Percentiles rank a stretch among this genome's conserved stretches.
Conservation (phyloP, 1,284 basidiomycete genomes). For the Cutaneotrichosporon cyanovorans region DNA sequence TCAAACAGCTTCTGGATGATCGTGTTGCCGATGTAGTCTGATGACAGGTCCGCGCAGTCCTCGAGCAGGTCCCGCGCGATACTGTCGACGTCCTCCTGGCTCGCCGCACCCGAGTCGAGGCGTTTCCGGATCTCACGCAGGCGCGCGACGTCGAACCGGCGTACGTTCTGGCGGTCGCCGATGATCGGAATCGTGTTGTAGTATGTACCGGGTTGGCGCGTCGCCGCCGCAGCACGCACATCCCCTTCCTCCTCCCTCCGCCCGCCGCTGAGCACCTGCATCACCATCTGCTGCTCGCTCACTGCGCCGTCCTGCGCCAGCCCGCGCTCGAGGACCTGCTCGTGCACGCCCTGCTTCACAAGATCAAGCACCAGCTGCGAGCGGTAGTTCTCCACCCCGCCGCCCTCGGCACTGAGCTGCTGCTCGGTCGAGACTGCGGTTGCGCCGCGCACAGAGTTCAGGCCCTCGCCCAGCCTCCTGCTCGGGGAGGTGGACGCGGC, state of each 20-base stretch:
- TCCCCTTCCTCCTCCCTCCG: conserved; percentile 70
- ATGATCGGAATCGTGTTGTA: conserved; percentile 85
- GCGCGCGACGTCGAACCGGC: conserved; percentile 87
- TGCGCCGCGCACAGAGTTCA: conserved; percentile 62
- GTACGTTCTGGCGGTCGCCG: conserved; percentile 64
- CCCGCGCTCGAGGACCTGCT: conserved; percentile 45
- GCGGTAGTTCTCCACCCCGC: conserved; percentile 85
- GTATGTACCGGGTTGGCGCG: conserved; percentile 53
- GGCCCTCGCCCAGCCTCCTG: conserved; percentile 60
- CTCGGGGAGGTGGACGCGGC: conserved; percentile 42
- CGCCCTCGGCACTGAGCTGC: conserved; percentile 67
- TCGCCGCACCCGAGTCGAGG: conserved; percentile 71
- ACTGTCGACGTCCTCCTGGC: conserved; percentile 79
- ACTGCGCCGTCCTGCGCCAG: conserved; percentile 52
- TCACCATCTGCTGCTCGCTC: conserved; percentile 89
- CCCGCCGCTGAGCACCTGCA: conserved; percentile 79
- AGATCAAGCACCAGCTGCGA: conserved; percentile 83
- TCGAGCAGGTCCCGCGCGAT: conserved; percentile 84
- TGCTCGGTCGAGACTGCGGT: conserved; percentile 80
- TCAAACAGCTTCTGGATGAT: conserved; percentile 96
- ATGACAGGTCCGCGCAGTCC: conserved; percentile 47
- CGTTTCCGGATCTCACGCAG: conserved; percentile 89
- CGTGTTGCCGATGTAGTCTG: conserved; percentile 96
- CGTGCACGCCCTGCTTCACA: conserved; percentile 76
- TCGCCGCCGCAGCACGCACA: conserved; percentile 62